Evolutionary conservation across 2,329 filamentous ascomycete genomes (phyloP), one percentile per base, ranked within the genome.

Genomic region (Zopfia rhizophila): DNA sequence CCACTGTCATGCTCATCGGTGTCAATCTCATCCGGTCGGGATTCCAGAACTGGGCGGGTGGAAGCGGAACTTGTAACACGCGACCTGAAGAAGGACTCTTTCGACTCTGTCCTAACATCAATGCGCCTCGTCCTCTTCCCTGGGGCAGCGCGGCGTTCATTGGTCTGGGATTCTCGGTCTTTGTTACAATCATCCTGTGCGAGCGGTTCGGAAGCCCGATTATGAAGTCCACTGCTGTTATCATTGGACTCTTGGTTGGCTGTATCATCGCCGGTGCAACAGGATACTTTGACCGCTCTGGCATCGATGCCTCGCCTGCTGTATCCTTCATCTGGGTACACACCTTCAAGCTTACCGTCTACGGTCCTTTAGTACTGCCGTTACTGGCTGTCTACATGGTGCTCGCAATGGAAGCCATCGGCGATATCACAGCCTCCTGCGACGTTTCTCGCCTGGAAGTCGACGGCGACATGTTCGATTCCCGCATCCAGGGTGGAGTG

Each of bases 131-230:
- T 46, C 80, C 89, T 11, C 77, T 93, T 1, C 85, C 76, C 0
- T 94, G 90, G 90, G 90, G 89, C 3, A 86, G 85, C 25, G 82
- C 89, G 1, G 87, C 94, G 69, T 91, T 88, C 56, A 82, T 94
- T 4, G 90, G 85, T 0, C 81, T 94, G 2, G 90, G 90, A 0
- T 92, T 94, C 74, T 84, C 84, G 31, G 90, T 92, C 24, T 93
- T 93, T 64, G 58, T 88, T 31, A 88, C 87, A 19, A 93, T 94
- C 63, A 86, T 94, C 49, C 66, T 93, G 10, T 90, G 88, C 66
- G 90, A 94, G 70, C 83, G 89, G 8, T 91, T 92, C 58, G 90
- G 90, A 1, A 82, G 88, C 0, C 90, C 90, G 0, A 88, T 94
- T 55, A 92, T 94, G 88, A 92, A 92, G 66, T 89, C 85, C 2